Evolutionary conservation across 129 eudicot genomes (phyloP).

Genomic region (Helianthus tuberosus): DNA sequence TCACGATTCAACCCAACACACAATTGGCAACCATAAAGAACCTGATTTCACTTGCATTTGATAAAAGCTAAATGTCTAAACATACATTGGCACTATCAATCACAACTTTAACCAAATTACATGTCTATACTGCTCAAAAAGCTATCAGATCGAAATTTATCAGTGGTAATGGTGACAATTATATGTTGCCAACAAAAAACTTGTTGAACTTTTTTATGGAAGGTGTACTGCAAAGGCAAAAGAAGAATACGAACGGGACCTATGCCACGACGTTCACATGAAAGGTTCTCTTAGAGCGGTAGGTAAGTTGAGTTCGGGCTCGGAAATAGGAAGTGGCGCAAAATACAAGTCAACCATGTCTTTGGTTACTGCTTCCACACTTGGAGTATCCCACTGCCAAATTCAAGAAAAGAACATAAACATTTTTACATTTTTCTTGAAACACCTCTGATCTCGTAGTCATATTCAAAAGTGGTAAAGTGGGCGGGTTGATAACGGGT

Average conservation of each 20-base stretch:
- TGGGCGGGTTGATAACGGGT: not conserved
- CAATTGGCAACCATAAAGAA: not conserved
- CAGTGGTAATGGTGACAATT: not conserved
- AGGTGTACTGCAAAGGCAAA: not conserved
- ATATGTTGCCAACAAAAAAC: constrained; percentile 16
- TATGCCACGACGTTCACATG: constrained; percentile 31
- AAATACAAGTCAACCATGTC: constrained; percentile 79
- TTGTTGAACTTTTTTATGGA: constrained; percentile 25
- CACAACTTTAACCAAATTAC: constrained; percentile 16
- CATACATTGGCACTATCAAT: not conserved
- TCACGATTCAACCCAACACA: no score
- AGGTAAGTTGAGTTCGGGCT: constrained; percentile 74
- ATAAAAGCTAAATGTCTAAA: not conserved
- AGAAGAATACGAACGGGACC: not conserved
- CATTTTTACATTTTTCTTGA: not conserved
- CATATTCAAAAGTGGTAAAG: not conserved
- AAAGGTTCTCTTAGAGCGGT: constrained; percentile 75
- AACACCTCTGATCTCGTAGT: not conserved
- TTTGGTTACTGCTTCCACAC: constrained; percentile 60
- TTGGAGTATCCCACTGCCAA: constrained; percentile 79
- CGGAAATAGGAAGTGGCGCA: constrained; percentile 52
- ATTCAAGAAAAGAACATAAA: not conserved
- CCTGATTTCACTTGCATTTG: not conserved
- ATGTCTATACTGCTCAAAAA: not conserved
- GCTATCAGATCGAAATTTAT: constrained; percentile 3